These are phyloP conservation scores for Elsinoe necatrix DNA, from an alignment of 2,329 filamentous ascomycete species.

Conservation along the genomic window DNA sequence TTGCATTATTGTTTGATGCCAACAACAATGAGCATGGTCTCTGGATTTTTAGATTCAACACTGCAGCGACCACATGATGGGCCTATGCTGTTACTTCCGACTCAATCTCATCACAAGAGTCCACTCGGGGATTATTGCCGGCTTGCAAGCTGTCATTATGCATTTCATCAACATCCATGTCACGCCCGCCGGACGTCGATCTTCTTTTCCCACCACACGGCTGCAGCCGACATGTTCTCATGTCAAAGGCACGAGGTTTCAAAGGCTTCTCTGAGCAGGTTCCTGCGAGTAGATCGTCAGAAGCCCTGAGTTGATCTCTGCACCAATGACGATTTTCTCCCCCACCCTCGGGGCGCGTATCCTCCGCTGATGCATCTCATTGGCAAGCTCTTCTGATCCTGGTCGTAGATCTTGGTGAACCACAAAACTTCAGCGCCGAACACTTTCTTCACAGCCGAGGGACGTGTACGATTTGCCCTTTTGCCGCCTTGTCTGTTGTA, in stretches of 20 bases:
- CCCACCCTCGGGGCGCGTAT: background rate
- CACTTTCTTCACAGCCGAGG: background rate
- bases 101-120: background rate
- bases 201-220: background rate
- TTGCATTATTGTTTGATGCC: background rate
- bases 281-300: conserved; percentile 2
- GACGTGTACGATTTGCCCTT: background rate
- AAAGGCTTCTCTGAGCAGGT: conserved; percentile 6
- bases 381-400: background rate
- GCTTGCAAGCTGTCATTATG: background rate
- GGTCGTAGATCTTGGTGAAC: background rate
- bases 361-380: background rate
- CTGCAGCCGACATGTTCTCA: conserved; percentile 3
- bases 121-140: conserved; percentile 4
- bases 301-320: conserved; percentile 12
- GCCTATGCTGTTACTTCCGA: background rate
- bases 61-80: background rate
- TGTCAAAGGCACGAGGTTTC: conserved; percentile 1
- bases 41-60: too few species aligned
- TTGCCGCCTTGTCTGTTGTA: background rate
- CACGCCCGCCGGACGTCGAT: background rate
- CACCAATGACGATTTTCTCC: conserved; percentile 7
- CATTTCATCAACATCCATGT: background rate
- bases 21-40: background rate
- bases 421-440: background rate